Evolutionary conservation across 2,329 filamentous ascomycete genomes (phyloP).

Genomic region (Exophiala dermatitidis): DNA sequence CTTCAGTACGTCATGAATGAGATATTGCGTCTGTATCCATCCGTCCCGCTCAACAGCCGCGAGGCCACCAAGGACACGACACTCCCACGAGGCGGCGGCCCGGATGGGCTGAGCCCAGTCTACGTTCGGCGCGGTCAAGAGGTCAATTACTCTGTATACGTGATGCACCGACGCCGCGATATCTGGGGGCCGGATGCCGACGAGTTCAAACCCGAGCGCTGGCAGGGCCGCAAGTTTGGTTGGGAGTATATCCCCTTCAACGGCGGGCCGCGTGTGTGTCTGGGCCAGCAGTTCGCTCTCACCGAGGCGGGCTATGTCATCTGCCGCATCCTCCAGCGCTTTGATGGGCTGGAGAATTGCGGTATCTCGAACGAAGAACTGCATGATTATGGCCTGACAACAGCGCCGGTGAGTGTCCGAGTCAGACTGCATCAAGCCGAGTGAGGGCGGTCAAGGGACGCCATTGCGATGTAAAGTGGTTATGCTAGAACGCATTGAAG

Average conservation of each 20-base stretch:
- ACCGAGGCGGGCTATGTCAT: constrained; percentile 27
- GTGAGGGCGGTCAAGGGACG: too few species aligned
- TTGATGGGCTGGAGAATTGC: constrained; percentile 52
- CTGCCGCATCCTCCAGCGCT: constrained; percentile 27
- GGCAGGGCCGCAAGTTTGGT: constrained; percentile 65
- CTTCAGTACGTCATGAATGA: constrained; percentile 28
- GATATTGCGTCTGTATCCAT: constrained; percentile 43
- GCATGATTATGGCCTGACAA: constrained; percentile 17
- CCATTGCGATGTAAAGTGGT: too few species aligned
- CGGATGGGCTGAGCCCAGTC: constrained; percentile 41
- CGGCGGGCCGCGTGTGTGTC: constrained; percentile 28
- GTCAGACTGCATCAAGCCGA: neutral
- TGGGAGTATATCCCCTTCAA: constrained; percentile 41
- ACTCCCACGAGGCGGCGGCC: constrained; percentile 44
- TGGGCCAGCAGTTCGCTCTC: constrained; percentile 30
- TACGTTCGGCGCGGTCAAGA: constrained; percentile 47
- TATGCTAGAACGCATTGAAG: too few species aligned
- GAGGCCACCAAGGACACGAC: constrained; percentile 44
- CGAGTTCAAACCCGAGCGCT: constrained; percentile 60
- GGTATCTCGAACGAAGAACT: neutral
- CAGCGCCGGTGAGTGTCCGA: constrained; percentile 2
- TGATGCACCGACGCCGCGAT: constrained; percentile 63
- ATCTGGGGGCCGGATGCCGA: constrained; percentile 43
- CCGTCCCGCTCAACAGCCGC: constrained; percentile 47
- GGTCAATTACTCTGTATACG: constrained; percentile 59